phyloP scores from a whole-genome alignment of 1,284 basidiomycete genomes.

The Mycosarcoma maydis region DNA sequence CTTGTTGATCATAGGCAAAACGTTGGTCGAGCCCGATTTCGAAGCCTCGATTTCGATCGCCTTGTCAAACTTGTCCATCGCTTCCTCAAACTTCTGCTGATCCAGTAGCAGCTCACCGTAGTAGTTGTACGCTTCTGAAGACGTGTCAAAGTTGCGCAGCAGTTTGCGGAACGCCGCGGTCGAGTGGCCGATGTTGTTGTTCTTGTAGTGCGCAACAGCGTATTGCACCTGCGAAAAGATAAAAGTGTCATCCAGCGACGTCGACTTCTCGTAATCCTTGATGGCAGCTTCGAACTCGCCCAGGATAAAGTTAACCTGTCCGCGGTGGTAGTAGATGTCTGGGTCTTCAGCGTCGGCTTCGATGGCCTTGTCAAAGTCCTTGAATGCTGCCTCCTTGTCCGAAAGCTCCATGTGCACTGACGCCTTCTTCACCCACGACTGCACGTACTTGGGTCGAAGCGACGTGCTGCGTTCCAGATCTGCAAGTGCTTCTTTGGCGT shows the following conservation, averaged over 20 bases:
- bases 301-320: conserved; percentile 97
- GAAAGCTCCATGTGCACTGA: conserved; percentile 94
- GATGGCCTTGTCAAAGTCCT: conserved; percentile 90
- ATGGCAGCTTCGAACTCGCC: conserved; percentile 87
- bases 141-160: conserved; percentile 55
- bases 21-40: conserved; percentile 52
- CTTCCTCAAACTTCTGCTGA: conserved; percentile 87
- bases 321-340: conserved; percentile 98
- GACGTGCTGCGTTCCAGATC: conserved; percentile 84
- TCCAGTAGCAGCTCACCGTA: conserved; percentile 96
- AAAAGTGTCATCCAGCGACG: conserved; percentile 81
- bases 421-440: conserved; percentile 95
- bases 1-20: conserved; percentile 89
- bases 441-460: conserved; percentile 80
- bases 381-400: conserved; percentile 76
- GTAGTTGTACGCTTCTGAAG: conserved; percentile 67
- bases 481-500: conserved; percentile 82
- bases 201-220: conserved; percentile 96
- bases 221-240: conserved; percentile 97
- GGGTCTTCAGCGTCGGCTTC: conserved; percentile 84
- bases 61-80: conserved; percentile 92
- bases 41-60: conserved; percentile 86
- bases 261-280: conserved; percentile 88
- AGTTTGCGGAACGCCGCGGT: conserved; percentile 84
- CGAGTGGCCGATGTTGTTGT: conserved; percentile 78